Conservation (phyloP, 2,329 filamentous ascomycete species). For the Aspergillus piperis region DNA sequence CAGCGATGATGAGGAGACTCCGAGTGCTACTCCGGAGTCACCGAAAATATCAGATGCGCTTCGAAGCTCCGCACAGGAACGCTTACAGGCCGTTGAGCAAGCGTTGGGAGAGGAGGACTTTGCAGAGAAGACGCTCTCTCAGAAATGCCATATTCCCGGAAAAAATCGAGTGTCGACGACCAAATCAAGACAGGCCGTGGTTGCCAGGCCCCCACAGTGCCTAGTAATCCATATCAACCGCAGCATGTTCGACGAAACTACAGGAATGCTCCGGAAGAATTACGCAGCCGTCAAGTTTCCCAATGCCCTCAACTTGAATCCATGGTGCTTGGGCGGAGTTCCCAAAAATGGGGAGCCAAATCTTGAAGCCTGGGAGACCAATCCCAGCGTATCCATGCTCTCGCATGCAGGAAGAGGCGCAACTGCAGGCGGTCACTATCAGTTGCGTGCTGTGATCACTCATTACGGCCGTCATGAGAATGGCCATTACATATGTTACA, state of each 20-base stretch:
- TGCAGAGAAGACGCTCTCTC: conserved; percentile 64
- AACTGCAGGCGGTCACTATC: conserved; percentile 58
- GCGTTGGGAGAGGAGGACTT: conserved; percentile 81
- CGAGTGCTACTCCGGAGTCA: conserved; percentile 22
- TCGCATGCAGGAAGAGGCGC: conserved; percentile 60
- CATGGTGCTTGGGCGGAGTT: conserved; percentile 77
- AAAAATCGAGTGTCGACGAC: conserved; percentile 72
- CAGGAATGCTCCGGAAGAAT: conserved; percentile 81
- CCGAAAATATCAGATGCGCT: conserved; percentile 39
- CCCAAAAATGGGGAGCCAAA: conserved; percentile 33
- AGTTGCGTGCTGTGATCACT: conserved; percentile 79
- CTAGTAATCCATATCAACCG: conserved; percentile 87
- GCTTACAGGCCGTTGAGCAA: conserved; percentile 66
- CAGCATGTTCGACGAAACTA: conserved; percentile 83
- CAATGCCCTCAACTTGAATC: conserved; percentile 68
- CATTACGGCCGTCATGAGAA: conserved; percentile 92
- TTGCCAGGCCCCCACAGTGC: conserved; percentile 78
- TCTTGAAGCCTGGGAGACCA: conserved; percentile 69
- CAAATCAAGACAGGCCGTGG: conserved; percentile 85
- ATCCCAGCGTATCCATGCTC: conserved; percentile 74
- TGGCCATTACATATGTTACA: conserved; percentile 92
- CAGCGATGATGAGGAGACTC: conserved; percentile 39
- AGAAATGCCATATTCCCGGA: conserved; percentile 66
- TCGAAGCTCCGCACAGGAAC: conserved; percentile 46
- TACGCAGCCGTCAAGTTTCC: conserved; percentile 77